Evolutionary conservation across 768 basidiomycete genomes (phyloP).

Genomic region (Daedaleopsis sinensis): DNA sequence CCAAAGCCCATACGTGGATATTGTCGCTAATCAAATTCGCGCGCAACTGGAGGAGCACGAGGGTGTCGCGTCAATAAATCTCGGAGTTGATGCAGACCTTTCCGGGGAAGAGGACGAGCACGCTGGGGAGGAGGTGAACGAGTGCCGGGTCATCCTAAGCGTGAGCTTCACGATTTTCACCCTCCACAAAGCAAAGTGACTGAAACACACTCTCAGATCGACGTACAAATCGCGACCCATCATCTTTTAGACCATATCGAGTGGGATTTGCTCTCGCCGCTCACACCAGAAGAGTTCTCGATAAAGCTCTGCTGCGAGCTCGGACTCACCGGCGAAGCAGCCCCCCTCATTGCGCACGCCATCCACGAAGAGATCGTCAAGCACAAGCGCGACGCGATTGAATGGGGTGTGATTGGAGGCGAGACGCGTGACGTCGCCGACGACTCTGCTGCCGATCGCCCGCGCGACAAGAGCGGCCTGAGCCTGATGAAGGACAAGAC

Average conservation of each 20-base stretch:
- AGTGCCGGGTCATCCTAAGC: conserved; percentile 82
- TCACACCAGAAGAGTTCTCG: conserved; percentile 89
- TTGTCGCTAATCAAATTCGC: conserved; percentile 83
- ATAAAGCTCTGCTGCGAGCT: conserved; percentile 80
- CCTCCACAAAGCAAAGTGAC: not conserved
- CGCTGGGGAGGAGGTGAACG: conserved; percentile 60
- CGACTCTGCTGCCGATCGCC: conserved; percentile 33
- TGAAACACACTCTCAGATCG: conserved; percentile 61
- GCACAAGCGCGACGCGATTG: conserved; percentile 93
- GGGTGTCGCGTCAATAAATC: conserved; percentile 76
- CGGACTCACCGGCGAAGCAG: conserved; percentile 84
- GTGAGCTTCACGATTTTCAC: conserved; percentile 48
- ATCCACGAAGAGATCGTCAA: conserved; percentile 94
- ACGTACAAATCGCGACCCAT: conserved; percentile 92
- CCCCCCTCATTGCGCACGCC: conserved; percentile 89
- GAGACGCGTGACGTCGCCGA: conserved; percentile 42
- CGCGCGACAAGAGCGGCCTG: conserved; percentile 52
- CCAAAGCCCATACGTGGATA: conserved; percentile 64
- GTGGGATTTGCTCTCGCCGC: conserved; percentile 94
- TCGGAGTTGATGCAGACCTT: conserved; percentile 60
- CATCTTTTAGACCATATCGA: conserved; percentile 96
- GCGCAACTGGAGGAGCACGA: conserved; percentile 92
- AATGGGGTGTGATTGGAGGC: conserved; percentile 85
- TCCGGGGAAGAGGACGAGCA: conserved; percentile 49
- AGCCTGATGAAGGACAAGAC: conserved; percentile 79